Evolutionary conservation across 768 basidiomycete genomes (phyloP).

Genomic region (Boletellus ananiceps): DNA sequence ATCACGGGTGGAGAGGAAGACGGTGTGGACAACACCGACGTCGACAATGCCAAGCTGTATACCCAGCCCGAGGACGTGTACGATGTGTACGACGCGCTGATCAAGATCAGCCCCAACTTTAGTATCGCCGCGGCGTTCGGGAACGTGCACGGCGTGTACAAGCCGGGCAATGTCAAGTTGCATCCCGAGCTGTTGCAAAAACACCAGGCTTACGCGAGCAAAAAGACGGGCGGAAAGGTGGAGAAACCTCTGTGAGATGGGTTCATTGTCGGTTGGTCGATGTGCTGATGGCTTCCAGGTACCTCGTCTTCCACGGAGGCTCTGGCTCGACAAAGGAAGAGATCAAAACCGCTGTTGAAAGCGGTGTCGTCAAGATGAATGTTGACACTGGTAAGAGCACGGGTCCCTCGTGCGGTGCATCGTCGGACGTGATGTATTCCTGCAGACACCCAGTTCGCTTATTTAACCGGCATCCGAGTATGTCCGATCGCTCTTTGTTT

Average conservation of each 20-base stretch:
- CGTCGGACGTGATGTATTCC: constrained; percentile 1
- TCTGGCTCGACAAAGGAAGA: constrained; percentile 97
- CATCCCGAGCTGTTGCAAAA: constrained; percentile 87
- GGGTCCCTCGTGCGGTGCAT: background rate
- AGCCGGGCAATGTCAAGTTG: constrained; percentile 94
- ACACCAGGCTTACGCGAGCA: constrained; percentile 76
- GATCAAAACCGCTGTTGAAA: constrained; percentile 82
- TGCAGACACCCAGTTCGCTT: constrained; percentile 86
- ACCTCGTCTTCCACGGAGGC: constrained; percentile 99
- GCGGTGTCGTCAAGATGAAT: constrained; percentile 99
- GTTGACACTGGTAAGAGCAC: constrained; percentile 71
- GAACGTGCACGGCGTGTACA: constrained; percentile 99
- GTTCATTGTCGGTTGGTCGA: background rate
- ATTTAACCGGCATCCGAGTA: constrained; percentile 79
- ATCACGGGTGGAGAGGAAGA: constrained; percentile 99
- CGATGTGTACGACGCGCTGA: constrained; percentile 85
- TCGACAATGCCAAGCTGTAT: constrained; percentile 92
- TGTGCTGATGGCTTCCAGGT: constrained; percentile 41
- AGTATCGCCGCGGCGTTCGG: constrained; percentile 98
- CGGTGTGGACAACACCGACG: constrained; percentile 95
- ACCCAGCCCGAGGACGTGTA: constrained; percentile 96
- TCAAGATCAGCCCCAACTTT: constrained; percentile 85
- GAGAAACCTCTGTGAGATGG: constrained; percentile 75
- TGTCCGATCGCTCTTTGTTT: constrained; percentile 9
- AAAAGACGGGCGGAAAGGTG: constrained; percentile 59